phyloP scores from a whole-genome alignment of 371 early-diverging fungal genomes.

The Synchytrium microbalum region DNA sequence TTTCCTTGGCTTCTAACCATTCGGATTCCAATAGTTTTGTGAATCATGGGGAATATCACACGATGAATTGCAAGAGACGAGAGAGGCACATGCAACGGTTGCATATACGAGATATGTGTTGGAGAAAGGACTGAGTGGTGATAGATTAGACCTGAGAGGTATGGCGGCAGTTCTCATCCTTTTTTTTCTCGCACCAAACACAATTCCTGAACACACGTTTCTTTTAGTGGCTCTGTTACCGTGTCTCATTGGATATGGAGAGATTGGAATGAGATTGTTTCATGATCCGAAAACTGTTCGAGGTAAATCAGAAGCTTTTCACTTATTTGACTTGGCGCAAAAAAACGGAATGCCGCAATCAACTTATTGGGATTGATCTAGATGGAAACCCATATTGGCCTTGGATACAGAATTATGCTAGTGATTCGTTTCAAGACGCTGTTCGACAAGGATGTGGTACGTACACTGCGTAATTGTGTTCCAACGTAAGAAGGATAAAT shows the following conservation, averaged over 20 bases:
- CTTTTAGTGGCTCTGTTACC: conserved; percentile 71
- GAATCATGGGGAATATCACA: conserved; percentile 59
- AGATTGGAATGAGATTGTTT: conserved; percentile 57
- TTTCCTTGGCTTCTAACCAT: background rate
- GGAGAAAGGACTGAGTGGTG: conserved; percentile 67
- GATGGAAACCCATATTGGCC: conserved; percentile 73
- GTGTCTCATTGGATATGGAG: conserved; percentile 75
- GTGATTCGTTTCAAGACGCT: conserved; percentile 55
- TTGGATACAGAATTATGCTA: conserved; percentile 70
- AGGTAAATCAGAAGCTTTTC: conserved; percentile 19
- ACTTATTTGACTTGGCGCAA: too few relatives aligned
- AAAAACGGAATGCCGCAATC: too few relatives aligned
- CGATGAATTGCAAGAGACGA: conserved; percentile 55
- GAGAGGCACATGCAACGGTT: conserved; percentile 63
- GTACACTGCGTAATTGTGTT: too few relatives aligned
- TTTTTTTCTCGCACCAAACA: too few relatives aligned
- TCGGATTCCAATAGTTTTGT: conserved; percentile 46
- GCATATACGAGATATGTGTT: conserved; percentile 78
- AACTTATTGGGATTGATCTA: conserved; percentile 9
- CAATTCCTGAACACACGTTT: too few relatives aligned
- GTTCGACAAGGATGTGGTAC: conserved; percentile 52
- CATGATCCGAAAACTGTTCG: conserved; percentile 57
- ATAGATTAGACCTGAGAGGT: conserved; percentile 64
- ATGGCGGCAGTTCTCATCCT: too few relatives aligned
- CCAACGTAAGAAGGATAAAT: background rate